phyloP scores from a whole-genome alignment of 2,329 filamentous ascomycete species.

The Dothidotthia symphoricarpi region DNA sequence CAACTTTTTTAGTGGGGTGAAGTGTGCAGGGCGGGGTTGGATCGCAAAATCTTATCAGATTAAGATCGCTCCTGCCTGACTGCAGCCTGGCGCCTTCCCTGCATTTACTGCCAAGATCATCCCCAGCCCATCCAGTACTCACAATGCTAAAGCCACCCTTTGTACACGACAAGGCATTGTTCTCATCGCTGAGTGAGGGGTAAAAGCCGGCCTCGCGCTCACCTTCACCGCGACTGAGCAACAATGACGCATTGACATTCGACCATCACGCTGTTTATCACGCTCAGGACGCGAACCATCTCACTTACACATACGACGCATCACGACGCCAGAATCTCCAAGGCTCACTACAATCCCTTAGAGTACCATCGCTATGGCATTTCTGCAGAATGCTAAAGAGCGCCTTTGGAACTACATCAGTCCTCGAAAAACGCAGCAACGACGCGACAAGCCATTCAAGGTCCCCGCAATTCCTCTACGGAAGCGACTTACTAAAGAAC shows the following conservation, averaged over 20 bases:
- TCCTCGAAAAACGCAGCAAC: slow-evolving; percentile 42
- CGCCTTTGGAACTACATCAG: slow-evolving; percentile 46
- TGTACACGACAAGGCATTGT: too few relatives aligned
- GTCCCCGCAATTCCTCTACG: slow-evolving; percentile 24
- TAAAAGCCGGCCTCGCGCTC: too few relatives aligned
- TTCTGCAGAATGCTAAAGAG: slow-evolving; percentile 35
- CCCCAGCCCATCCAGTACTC: too few relatives aligned
- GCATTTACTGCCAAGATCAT: background rate
- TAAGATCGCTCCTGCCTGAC: slow-evolving; percentile 10
- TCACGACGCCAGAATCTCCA: background rate
- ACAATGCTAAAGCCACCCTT: too few relatives aligned
- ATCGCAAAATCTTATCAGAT: slow-evolving; percentile 31
- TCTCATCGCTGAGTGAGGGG: too few relatives aligned
- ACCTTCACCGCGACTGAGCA: background rate
- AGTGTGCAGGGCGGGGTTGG: slow-evolving; percentile 9
- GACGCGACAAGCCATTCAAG: slow-evolving; percentile 41
- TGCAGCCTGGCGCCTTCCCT: background rate
- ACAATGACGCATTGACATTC: background rate
- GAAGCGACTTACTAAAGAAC: slow-evolving; percentile 1
- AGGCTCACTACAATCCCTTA: background rate
- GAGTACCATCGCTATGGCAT: slow-evolving; percentile 23
- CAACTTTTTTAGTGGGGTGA: slow-evolving; percentile 30
- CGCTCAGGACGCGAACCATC: background rate
- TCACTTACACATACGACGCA: background rate
- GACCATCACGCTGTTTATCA: background rate